A percentile compares a stretch with the other conserved stretches of the same genome.
phyloP scores from a whole-genome alignment of 2,329 filamentous ascomycete genomes.

The Diplodia scrobiculata region DNA sequence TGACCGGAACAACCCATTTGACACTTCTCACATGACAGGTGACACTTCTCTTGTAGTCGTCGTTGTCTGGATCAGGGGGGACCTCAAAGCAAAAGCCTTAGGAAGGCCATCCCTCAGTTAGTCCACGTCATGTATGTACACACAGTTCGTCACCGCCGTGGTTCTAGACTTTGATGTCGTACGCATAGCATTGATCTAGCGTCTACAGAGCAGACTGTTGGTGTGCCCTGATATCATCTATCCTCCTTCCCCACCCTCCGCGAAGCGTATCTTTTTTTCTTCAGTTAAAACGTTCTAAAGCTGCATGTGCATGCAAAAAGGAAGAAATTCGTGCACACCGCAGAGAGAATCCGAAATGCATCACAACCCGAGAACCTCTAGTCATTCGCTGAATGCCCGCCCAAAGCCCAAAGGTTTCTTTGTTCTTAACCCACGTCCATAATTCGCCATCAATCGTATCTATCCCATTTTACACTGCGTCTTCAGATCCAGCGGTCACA shows the following conservation, averaged over 20 bases:
- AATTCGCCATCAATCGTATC: conserved; percentile 22
- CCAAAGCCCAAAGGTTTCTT: conserved; percentile 23
- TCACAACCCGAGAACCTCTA: conserved; percentile 24
- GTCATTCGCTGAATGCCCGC: conserved; percentile 24
- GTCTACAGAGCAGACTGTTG: conserved; percentile 17
- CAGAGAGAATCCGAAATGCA: conserved; percentile 24
- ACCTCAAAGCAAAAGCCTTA: not conserved
- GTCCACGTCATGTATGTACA: not conserved
- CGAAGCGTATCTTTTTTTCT: conserved; percentile 24
- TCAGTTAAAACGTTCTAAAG: conserved; percentile 24
- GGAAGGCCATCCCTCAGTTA: not conserved
- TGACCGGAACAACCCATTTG: not conserved
- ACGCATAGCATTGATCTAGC: conserved; percentile 23
- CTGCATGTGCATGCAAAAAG: conserved; percentile 24
- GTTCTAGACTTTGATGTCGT: not conserved
- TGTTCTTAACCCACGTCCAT: conserved; percentile 21
- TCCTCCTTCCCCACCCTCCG: not conserved
- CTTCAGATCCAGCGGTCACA: conserved; percentile 11
- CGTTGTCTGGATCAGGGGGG: conserved; percentile 1
- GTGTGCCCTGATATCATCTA: conserved; percentile 19
- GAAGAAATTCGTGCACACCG: conserved; percentile 23
- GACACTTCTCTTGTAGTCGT: not conserved
- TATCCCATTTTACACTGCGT: conserved; percentile 13
- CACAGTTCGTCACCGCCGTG: not conserved
- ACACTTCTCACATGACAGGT: not conserved